Percentiles rank a stretch among this genome's conserved stretches.
Conservation (phyloP, 2,329 filamentous ascomycete species). For the Venturia asperata region DNA sequence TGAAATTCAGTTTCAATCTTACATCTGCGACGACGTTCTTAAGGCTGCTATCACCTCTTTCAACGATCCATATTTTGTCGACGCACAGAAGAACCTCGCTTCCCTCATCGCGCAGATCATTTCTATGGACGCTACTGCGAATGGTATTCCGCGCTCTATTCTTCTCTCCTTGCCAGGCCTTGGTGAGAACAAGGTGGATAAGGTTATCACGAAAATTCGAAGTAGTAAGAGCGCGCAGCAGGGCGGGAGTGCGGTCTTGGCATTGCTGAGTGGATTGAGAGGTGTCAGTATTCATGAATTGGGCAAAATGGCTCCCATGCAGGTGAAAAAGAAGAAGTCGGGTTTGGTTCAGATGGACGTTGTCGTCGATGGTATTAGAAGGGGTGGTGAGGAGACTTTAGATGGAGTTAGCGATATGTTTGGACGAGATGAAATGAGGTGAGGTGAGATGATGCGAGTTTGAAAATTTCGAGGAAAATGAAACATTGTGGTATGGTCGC, state of each 20-base stretch:
- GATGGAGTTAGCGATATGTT: constrained; percentile 43
- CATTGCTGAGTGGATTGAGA: constrained; percentile 76
- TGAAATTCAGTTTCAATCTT: constrained; percentile 48
- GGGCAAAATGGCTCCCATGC: constrained; percentile 61
- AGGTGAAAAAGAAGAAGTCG: constrained; percentile 24
- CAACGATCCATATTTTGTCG: constrained; percentile 93
- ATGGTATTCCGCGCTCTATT: constrained; percentile 51
- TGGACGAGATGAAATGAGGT: constrained; percentile 20
- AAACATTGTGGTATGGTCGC: not conserved
- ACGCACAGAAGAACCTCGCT: constrained; percentile 87
- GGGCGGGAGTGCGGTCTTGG: constrained; percentile 73
- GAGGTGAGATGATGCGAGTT: not conserved
- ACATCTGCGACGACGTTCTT: constrained; percentile 80
- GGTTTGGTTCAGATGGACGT: constrained; percentile 37
- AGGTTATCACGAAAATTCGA: constrained; percentile 39
- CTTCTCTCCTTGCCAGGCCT: constrained; percentile 77
- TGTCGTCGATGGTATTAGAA: constrained; percentile 30
- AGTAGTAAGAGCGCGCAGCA: constrained; percentile 40
- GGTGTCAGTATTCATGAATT: constrained; percentile 91
- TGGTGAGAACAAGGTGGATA: constrained; percentile 55
- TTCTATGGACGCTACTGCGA: constrained; percentile 55
- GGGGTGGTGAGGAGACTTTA: constrained; percentile 36
- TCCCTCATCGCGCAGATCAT: constrained; percentile 81
- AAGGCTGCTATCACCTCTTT: constrained; percentile 85
- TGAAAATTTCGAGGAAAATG: not conserved